Base-by-base conservation (phyloP, 208 protist genomes). In the Acanthamoeba sp. region DNA sequence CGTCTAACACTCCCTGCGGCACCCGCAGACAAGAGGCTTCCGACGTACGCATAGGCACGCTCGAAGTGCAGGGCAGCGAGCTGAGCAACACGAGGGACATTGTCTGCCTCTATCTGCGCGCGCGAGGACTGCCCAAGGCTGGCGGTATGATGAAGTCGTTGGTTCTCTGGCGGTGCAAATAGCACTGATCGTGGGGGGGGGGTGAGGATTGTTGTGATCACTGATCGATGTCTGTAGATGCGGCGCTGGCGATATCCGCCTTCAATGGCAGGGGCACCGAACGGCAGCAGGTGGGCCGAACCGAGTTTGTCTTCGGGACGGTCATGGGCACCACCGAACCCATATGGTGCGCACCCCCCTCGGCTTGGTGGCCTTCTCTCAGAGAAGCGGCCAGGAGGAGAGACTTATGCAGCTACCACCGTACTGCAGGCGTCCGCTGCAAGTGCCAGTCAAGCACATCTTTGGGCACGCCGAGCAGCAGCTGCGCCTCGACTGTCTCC, bases 281-380 rank as follows among this genome's bases (percentile, higher is more conserved):
- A 4, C 59, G 78, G 78, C 22, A 87, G 20, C 78, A 62, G 45
- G 78, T 87, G 27, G 78, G 78, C 6, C 78, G 78, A 6, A 87
- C 78, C 34, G 78, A 59, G n/a, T 87, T 87, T 27, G 78, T 87
- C n/a, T 87, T 87, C 24, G 78, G 78, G 7, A 87, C 78, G 0
- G 78, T 87, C n/a, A 40, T 87, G 24, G 78, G 78, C 78, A 87
- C 78, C 24, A 87, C 78, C 20, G 78, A 87, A 38, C 78, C 78
- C 48, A 87, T 87, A 12, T 87, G 78, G 78, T 87, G 29, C 69
- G 5, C 10, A 20, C 4, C 4, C 69, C 27, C 10, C 38, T 12
- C n/a, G 14, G n/a, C 59, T 80, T 71, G 62, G 62, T 10, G 7
- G 5, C 29, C 62, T 71, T 71, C 27, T n/a, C n/a, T n/a, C n/a